Conservation (phyloP, 495 filamentous ascomycete species). For the Hapsidospora chrysogenum region DNA sequence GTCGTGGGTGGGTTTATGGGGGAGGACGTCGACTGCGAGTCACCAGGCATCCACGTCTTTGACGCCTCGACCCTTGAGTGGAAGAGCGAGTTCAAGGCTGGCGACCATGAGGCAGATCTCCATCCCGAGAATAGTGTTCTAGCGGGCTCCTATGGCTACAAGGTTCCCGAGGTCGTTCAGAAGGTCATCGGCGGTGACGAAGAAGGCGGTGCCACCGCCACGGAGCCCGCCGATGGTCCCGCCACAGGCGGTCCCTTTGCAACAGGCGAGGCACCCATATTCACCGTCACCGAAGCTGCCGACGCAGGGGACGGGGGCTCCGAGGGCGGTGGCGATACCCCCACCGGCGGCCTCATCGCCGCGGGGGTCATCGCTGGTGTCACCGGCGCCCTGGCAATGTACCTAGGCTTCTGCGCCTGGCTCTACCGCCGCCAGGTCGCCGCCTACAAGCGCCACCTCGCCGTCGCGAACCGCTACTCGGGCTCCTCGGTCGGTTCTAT, state of each 20-base stretch:
- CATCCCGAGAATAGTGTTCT: conserved; percentile 29
- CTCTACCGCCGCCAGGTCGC: conserved; percentile 46
- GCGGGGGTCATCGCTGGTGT: conserved; percentile 46
- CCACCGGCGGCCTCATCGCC: conserved; percentile 44
- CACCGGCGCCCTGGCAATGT: conserved; percentile 36
- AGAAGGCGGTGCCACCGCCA: conserved; percentile 48
- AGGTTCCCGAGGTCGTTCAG: conserved; percentile 43
- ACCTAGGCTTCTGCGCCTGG: conserved; percentile 58
- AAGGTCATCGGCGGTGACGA: conserved; percentile 44
- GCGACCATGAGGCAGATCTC: conserved; percentile 15
- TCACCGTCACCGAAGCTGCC: conserved; percentile 38
- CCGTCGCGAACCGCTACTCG: conserved; percentile 29
- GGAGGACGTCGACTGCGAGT: conserved; percentile 42
- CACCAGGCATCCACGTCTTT: conserved; percentile 54
- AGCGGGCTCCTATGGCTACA: conserved; percentile 42
- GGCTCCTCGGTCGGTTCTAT: conserved; percentile 7
- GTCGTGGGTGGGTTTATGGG: conserved; percentile 57
- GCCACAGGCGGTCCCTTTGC: conserved; percentile 52
- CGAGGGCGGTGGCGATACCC: conserved; percentile 7
- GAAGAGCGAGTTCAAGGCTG: conserved; percentile 40
- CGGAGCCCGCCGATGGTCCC: conserved; percentile 39
- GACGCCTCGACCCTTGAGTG: conserved; percentile 43
- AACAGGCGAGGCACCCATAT: conserved; percentile 45
- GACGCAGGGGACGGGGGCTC: conserved; percentile 6
- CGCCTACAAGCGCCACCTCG: conserved; percentile 45